Evolutionary conservation across 2,329 filamentous ascomycete genomes (phyloP), one percentile per base, ranked within the genome.

Genomic region (Aspergillus ruber): DNA sequence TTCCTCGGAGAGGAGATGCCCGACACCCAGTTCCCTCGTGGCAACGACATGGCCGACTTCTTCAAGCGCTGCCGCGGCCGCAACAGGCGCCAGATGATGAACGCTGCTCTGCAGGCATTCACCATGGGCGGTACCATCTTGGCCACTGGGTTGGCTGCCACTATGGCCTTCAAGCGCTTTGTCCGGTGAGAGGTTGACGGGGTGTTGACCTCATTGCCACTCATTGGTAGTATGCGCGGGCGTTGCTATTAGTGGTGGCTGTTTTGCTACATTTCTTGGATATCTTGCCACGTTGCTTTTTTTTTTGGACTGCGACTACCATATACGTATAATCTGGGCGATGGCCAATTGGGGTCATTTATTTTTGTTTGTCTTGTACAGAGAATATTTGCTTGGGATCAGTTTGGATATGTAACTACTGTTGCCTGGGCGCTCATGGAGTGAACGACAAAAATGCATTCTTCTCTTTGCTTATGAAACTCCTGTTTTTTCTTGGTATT

Each of bases 71-170:
- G 75, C 66, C 70, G 71, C 48, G 71, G 66, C 42, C 68, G 77
- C 41, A 80, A 80, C 64, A 69, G 74, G 52, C 74, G 73, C 58
- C 77, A 80, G 61, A 78, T 79, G 74, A 69, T 76, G 65, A 79
- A 79, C 56, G 73, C 74, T 33, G 67, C 75, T 43, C 68, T 79
- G 58, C 72, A 77, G 51, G 74, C 72, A 15, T 61, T 76, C 42
- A 74, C 76, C 10, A 70, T 77, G 46, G 74, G 75, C 18, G 71
- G 75, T 25, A 68, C 72, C 15, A 52, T 78, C 10, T 60, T 77
- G 50, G 75, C 75, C 3, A 66, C 68, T 25, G 69, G 69, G n/a
- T 56, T 70, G 18, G 67, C 63, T 23, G 69, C 66, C 6, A 65
- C 64, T 21, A 64, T 71, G 53, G 63, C 61, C 32, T 71, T 66